Evolutionary conservation across 805 yeast genomes (phyloP), one percentile per base, ranked within the genome.

Genomic region (Metschnikowia arizonensis): DNA sequence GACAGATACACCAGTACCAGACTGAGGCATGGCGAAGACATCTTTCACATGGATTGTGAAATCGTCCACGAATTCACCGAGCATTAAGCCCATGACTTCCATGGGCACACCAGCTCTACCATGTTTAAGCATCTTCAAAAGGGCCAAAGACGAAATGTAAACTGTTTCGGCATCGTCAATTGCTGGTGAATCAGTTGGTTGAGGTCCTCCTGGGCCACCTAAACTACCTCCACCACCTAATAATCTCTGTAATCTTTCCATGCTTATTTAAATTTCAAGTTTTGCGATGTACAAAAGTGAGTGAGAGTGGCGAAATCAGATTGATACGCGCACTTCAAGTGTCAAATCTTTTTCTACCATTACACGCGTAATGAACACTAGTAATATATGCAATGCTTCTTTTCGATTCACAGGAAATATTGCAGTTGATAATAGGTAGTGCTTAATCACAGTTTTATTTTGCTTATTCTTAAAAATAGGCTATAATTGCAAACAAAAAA

Each of bases 11-110:
- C 99, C 99, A 8, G 99, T 93, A 61, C 96, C 95, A 38, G 89
- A 81, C 71, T 93, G 99, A 15, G 99, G 99, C 99, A 93, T 93
- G 45, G 99, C 99, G 75, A 93, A 93, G 42, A 95, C 99, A 62
- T 93, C 99, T 45, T 88, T 88, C 32, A 93, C 99, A 58, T 90
- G 95, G 31, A 93, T 93, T 0, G 99, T 93, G 66, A 85, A 91
- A 50, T 93, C 98, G 64, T 93, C 99, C 23, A 93, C 93, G 68
- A 93, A 91, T 56, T 91, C 97, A 37, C 99, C 99, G 50, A 95
- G 77, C 99, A 93, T 93, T 53, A 93, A 75, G 2, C 99, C 99
- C 99, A 93, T 93, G 42, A 78, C 83, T 62, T 77, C 82, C 83
- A 78, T 77, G n/a, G 82, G 83, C 42, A 78, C 83, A 64, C 95